These are phyloP conservation scores for barrel medic (Medicago truncatula) DNA, from an alignment of 306 rosid species.

Conservation along the genomic window MtrunA17r5.0-ANR NC_053048.1:45433001-45433500, in stretches of 20 bases:
- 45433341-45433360: conserved; percentile 3
- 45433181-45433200: conserved; percentile 49
- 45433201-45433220: conserved; percentile 43
- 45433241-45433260: conserved; percentile 56
- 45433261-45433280: conserved; percentile 38
- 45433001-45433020: neutral
- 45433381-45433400: conserved; percentile 44
- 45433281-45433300: conserved; percentile 17
- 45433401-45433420: conserved; percentile 47
- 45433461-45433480: conserved; percentile 73
- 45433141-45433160: conserved; percentile 45
- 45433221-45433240: conserved; percentile 46
- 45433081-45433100: conserved; percentile 21
- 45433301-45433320: conserved; percentile 31
- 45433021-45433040: neutral
- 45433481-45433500: conserved; percentile 75
- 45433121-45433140: conserved; percentile 48
- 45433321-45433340: conserved; percentile 27
- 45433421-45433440: conserved; percentile 40
- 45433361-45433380: conserved; percentile 63
- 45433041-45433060: conserved; percentile 7
- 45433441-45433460: conserved; percentile 38
- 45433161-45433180: conserved; percentile 40
- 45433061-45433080: conserved; percentile 10
- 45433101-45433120: conserved; percentile 62